These are phyloP conservation scores for Flaveria robusta DNA, from an alignment of 129 eudicot genomes.

Conservation along the genomic window DNA sequence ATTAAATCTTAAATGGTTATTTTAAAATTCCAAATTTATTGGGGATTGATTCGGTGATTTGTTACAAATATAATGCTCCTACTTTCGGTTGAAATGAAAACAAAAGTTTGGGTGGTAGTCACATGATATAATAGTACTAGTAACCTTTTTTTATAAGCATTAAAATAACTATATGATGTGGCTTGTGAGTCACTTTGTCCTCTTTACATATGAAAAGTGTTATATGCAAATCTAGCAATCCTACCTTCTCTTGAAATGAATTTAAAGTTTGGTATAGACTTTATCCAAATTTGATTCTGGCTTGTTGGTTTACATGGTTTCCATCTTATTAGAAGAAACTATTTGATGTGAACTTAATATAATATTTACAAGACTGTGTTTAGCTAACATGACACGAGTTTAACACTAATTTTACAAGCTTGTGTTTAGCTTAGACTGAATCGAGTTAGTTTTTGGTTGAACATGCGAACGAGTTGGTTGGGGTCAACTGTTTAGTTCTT, in stretches of 20 bases:
- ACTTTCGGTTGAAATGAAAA: not conserved
- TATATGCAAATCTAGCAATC: not conserved
- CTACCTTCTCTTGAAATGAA: not conserved
- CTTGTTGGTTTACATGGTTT: too few relatives aligned
- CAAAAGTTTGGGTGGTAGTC: not conserved
- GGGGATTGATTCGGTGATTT: constrained; percentile 7
- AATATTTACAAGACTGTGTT: too few relatives aligned
- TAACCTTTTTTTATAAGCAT: constrained; percentile 6
- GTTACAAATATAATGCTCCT: not conserved
- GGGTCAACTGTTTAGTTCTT: not conserved
- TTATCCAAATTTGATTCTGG: too few relatives aligned
- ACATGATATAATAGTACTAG: not conserved
- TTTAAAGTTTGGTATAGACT: not conserved
- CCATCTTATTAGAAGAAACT: too few relatives aligned
- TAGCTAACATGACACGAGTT: too few relatives aligned
- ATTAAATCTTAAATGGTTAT: not conserved
- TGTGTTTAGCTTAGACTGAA: not conserved
- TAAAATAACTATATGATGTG: not conserved
- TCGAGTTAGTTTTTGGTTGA: not conserved
- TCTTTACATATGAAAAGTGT: not conserved
- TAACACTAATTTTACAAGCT: not conserved
- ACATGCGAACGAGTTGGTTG: not conserved
- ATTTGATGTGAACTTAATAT: too few relatives aligned
- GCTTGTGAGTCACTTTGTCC: constrained; percentile 1
- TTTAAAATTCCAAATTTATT: not conserved